Percentiles rank a stretch among this genome's conserved stretches.
These are phyloP conservation scores for Candida dajiaensis DNA, from an alignment of 805 yeast species.

Conservation along the genomic window DNA sequence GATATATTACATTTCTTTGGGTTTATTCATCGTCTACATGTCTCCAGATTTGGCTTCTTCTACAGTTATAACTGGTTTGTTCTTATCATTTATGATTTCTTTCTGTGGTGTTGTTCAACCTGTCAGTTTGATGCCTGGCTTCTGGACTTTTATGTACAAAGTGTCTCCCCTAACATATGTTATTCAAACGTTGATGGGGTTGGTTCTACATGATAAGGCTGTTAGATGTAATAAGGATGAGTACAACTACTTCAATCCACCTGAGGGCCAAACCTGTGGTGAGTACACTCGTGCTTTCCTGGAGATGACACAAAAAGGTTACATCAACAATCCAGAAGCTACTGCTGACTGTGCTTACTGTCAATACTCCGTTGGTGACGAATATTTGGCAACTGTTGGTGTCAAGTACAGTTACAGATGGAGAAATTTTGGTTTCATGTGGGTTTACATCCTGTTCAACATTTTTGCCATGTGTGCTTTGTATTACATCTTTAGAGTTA, in stretches of 20 bases:
- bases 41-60: slow-evolving; percentile 71
- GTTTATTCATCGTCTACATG: slow-evolving; percentile 44
- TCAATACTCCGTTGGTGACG: slow-evolving; percentile 35
- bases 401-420: slow-evolving; percentile 45
- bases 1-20: slow-evolving; percentile 39
- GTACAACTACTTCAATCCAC: slow-evolving; percentile 44
- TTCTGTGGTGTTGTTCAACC: slow-evolving; percentile 34
- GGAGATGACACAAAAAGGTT: slow-evolving; percentile 42
- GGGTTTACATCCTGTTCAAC: slow-evolving; percentile 42
- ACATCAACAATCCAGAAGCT: slow-evolving; percentile 46
- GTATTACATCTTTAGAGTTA: slow-evolving; percentile 10
- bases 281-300: slow-evolving; percentile 40
- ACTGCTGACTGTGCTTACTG: slow-evolving; percentile 47
- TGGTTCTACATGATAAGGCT: slow-evolving; percentile 41
- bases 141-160: slow-evolving; percentile 71
- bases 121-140: slow-evolving; percentile 52
- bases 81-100: slow-evolving; percentile 28
- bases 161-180: slow-evolving; percentile 59
- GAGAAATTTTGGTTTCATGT: slow-evolving; percentile 62
- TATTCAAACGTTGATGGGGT: slow-evolving; percentile 44
- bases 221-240: slow-evolving; percentile 47
- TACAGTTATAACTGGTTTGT: slow-evolving; percentile 47
- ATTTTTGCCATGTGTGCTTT: slow-evolving; percentile 24
- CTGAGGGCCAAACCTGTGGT: slow-evolving; percentile 56
- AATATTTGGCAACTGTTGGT: slow-evolving; percentile 37